phyloP scores from a whole-genome alignment of 352 stramenopile genomes.

The Peronosclerospora sorghi region DNA sequence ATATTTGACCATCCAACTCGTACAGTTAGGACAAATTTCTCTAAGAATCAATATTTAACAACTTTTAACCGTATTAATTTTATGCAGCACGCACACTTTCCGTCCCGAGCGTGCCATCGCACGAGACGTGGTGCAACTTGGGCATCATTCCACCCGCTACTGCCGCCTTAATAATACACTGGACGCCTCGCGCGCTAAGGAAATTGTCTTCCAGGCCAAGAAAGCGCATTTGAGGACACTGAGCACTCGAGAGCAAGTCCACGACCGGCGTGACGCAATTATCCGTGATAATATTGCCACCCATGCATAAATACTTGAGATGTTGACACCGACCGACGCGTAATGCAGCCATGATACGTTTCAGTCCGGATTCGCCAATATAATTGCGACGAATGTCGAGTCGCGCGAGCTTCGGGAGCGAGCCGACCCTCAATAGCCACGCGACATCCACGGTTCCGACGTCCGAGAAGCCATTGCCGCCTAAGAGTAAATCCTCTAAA shows the following conservation, averaged over 20 bases:
- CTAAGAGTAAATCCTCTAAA: slow-evolving; percentile 53
- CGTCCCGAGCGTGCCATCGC: slow-evolving; percentile 23
- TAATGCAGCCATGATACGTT: slow-evolving; percentile 58
- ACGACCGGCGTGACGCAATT: slow-evolving; percentile 64
- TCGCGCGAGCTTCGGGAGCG: slow-evolving; percentile 49
- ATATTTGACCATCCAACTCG: too few relatives aligned
- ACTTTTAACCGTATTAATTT: slow-evolving; percentile 12
- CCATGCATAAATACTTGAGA: slow-evolving; percentile 79
- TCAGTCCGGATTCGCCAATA: slow-evolving; percentile 65
- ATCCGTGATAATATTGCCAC: slow-evolving; percentile 79
- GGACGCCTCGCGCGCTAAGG: slow-evolving; percentile 56
- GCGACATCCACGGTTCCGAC: slow-evolving; percentile 63
- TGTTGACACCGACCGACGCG: slow-evolving; percentile 32
- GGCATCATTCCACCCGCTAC: slow-evolving; percentile 74
- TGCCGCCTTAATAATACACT: slow-evolving; percentile 66
- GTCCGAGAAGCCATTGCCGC: slow-evolving; percentile 69
- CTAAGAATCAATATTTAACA: slow-evolving; percentile 20
- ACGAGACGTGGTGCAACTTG: slow-evolving; percentile 69
- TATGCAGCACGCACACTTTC: slow-evolving; percentile 17
- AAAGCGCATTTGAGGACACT: slow-evolving; percentile 69
- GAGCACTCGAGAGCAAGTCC: slow-evolving; percentile 41
- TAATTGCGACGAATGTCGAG: slow-evolving; percentile 76
- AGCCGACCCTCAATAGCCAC: slow-evolving; percentile 52
- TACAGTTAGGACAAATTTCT: slow-evolving; percentile 11
- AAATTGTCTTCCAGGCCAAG: slow-evolving; percentile 76